Percentiles rank a stretch among this genome's conserved stretches.
Conservation (phyloP, 2,329 filamentous ascomycete species). For the Alternaria consortialis region DNA sequence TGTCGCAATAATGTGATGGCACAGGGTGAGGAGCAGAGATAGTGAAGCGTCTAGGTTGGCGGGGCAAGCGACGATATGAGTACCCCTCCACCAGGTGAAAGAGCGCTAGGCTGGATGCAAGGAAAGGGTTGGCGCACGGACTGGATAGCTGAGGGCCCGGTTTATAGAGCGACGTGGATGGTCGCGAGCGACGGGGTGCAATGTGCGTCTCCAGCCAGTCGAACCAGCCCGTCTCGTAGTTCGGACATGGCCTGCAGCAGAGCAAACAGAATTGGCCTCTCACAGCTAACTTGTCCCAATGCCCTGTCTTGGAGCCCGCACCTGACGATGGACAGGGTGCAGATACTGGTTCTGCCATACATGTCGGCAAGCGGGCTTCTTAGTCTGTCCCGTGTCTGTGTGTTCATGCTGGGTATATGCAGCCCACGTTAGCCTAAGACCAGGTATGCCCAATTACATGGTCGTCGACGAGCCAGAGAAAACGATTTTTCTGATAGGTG, state of each 20-base stretch:
- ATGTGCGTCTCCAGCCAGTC: conserved; percentile 21
- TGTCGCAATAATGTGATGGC: conserved; percentile 23
- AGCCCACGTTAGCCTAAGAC: conserved; percentile 32
- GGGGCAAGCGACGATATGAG: conserved; percentile 42
- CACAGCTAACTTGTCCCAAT: conserved; percentile 6
- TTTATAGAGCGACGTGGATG: conserved; percentile 20
- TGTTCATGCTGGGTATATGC: conserved; percentile 50
- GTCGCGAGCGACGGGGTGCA: conserved; percentile 16
- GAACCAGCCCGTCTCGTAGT: conserved; percentile 17
- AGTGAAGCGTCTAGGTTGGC: conserved; percentile 39
- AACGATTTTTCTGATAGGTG: conserved; percentile 42
- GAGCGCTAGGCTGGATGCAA: conserved; percentile 38
- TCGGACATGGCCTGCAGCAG: conserved; percentile 20
- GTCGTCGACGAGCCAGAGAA: conserved; percentile 26
- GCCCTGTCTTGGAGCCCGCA: conserved; percentile 17
- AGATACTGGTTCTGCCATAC: conserved; percentile 21
- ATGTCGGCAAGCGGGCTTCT: conserved; percentile 23
- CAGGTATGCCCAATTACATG: conserved; percentile 35
- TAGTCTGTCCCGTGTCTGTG: conserved; percentile 52
- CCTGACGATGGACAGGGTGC: conserved; percentile 19
- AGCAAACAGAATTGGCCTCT: conserved; percentile 15
- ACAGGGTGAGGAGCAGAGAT: conserved; percentile 30
- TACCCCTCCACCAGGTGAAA: conserved; percentile 41
- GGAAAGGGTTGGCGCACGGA: conserved; percentile 27
- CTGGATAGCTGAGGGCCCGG: conserved; percentile 15